Evolutionary conservation across 129 eudicot genomes (phyloP), one percentile per base, ranked within the genome.

Genomic region (Arctium minus): DNA sequence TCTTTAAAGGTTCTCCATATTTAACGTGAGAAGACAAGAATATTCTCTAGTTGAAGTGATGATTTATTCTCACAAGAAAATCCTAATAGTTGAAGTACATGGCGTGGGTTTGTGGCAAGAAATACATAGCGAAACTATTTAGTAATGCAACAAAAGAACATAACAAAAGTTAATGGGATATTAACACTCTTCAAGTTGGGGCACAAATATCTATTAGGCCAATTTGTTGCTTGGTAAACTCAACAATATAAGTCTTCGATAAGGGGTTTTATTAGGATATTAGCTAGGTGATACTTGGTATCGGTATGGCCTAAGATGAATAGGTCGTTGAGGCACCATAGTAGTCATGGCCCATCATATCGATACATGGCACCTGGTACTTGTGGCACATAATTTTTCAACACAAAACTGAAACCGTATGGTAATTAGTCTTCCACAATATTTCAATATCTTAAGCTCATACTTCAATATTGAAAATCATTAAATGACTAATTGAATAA

Each of bases 91-190:
- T 65, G 32, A 22, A 27, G 70, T 65, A 56, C 22, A 56, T 56
- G 27, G 17, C 12, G 31, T 29, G 22, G 53, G 69, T 77, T 31
- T 35, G 60, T 50, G 30, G 77, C 22, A 70, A 70, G 68, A 30
- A 50, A 48, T 80, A 46, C 35, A 32, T 33, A 33, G 48, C 68
- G 15, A 31, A 80, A 32, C 64, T 3, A 22, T 70, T 70, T 3
- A 33, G 48, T 80, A 48, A 36, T 17, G 67, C 67, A 56, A 56
- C 4, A 27, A 3, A 15, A 56, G 17, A 56, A 56, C 67, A 56
- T 56, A 15, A 35, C 33, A 46, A 75, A 29, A 6, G 70, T 46
- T 75, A n/a, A 75, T 50, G 79, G 40, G 79, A 31, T 75, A 75
- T 38, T 31, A 75, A 75, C 79, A 48, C 67, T 46, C 13, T 5